These are phyloP conservation scores for Lippia alba DNA, from an alignment of 305 asterid species.

Conservation along the genomic window DNA sequence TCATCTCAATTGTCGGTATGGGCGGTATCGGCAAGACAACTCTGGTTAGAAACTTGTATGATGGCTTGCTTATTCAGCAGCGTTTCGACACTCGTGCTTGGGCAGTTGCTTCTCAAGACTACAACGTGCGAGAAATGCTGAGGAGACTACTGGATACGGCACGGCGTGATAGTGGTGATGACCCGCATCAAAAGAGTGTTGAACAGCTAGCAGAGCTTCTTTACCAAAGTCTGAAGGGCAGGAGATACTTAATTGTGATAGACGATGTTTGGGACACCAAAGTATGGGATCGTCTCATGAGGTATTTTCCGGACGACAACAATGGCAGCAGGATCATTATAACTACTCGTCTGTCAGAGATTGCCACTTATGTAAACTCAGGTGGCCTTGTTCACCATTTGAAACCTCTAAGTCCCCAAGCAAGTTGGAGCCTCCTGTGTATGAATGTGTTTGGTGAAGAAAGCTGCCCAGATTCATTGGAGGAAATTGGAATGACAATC, in stretches of 20 bases:
- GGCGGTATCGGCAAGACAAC: no score
- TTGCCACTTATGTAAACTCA: slow-evolving; percentile 19
- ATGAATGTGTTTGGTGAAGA: slow-evolving; percentile 18
- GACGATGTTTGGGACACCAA: slow-evolving; percentile 6
- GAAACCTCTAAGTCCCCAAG: slow-evolving; percentile 2
- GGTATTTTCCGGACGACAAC: slow-evolving; percentile 26
- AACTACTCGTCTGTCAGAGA: slow-evolving; percentile 30
- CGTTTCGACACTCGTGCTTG: slow-evolving; percentile 27
- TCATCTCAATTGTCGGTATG: not conserved
- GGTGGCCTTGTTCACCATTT: not conserved
- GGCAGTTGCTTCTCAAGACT: slow-evolving; percentile 23
- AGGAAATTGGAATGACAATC: slow-evolving; percentile 28
- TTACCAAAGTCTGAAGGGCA: not conserved
- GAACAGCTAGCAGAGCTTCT: not conserved
- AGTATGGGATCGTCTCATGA: not conserved
- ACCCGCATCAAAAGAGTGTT: not conserved
- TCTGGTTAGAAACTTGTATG: not conserved
- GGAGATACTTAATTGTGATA: not conserved
- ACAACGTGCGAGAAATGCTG: slow-evolving; percentile 13
- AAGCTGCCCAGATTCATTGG: slow-evolving; percentile 8
- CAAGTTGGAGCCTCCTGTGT: slow-evolving; percentile 38
- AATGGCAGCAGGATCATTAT: slow-evolving; percentile 38
- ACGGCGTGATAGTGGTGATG: not conserved
- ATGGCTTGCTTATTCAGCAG: not conserved
- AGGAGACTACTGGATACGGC: not conserved